phyloP scores from a whole-genome alignment of 257 asterid genomes.

The Nicotiana tomentosiformis region DNA sequence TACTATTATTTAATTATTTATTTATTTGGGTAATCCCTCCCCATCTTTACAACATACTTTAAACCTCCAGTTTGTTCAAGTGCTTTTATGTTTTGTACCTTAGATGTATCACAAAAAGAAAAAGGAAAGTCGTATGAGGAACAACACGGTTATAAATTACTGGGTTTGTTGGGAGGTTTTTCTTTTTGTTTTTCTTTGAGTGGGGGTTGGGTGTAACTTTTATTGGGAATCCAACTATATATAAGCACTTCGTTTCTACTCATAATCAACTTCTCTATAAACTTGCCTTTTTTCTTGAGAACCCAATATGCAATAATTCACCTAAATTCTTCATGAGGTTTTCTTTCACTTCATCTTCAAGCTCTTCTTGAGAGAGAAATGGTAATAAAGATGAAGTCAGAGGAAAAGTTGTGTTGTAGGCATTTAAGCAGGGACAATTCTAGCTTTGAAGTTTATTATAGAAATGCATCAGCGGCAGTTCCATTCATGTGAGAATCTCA shows the following conservation, averaged over 20 bases:
- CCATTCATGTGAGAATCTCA: constrained; percentile 35
- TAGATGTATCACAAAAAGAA: no score
- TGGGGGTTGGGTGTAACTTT: background rate
- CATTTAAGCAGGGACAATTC: constrained; percentile 15
- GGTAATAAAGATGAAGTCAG: no score
- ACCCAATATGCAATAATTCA: no score
- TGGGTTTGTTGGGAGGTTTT: background rate
- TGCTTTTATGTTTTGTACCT: no score
- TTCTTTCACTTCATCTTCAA: background rate
- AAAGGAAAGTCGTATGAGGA: no score
- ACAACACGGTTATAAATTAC: background rate
- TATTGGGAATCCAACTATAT: constrained; percentile 12
- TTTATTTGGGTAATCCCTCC: no score
- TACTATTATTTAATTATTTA: no score
- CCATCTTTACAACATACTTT: no score
- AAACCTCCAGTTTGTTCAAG: no score
- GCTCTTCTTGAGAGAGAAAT: background rate
- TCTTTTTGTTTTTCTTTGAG: background rate
- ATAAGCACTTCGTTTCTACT: background rate
- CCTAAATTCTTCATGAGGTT: no score
- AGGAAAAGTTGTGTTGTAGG: background rate
- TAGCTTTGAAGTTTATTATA: constrained; percentile 12
- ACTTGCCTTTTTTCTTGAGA: no score
- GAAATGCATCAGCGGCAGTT: constrained; percentile 17
- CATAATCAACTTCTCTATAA: background rate